These are phyloP conservation scores for Agroathelia rolfsii DNA, from an alignment of 1,284 basidiomycete genomes.

Conservation along the genomic window DNA sequence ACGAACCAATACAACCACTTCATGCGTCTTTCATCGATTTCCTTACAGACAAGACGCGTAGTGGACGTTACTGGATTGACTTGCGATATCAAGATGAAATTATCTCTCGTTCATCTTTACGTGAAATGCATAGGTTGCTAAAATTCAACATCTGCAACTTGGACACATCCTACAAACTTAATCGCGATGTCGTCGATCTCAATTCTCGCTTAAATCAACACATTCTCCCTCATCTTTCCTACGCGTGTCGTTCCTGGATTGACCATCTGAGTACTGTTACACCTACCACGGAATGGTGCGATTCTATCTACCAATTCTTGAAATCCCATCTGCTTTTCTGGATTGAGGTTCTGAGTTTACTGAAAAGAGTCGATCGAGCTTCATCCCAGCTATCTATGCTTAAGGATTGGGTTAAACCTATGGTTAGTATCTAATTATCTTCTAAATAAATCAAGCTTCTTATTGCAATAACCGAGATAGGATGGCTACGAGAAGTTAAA, in stretches of 20 bases:
- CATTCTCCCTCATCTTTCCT: constrained; percentile 15
- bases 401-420: too few species aligned
- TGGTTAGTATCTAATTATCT: too few species aligned
- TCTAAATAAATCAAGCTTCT: too few species aligned
- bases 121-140: constrained; percentile 14
- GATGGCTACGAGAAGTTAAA: too few species aligned
- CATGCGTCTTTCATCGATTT: constrained; percentile 12
- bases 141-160: constrained; percentile 23
- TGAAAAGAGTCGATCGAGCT: constrained; percentile 7
- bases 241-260: constrained; percentile 18
- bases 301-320: constrained; percentile 10
- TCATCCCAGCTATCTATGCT: too few species aligned
- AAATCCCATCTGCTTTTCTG: constrained; percentile 15
- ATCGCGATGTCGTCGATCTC: constrained; percentile 14
- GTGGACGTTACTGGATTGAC: constrained; percentile 8
- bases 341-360: constrained; percentile 20
- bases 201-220: constrained; percentile 7
- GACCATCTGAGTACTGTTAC: constrained; percentile 13
- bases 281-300: neutral
- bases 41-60: constrained; percentile 3
- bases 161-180: constrained; percentile 16
- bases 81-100: constrained; percentile 4
- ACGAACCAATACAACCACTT: constrained; percentile 8
- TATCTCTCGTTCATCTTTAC: constrained; percentile 9
- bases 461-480: too few species aligned